Evolutionary conservation across 2,329 filamentous ascomycete genomes (phyloP), one percentile per base, ranked within the genome.

Genomic region (Amesomyces nigricolor): DNA sequence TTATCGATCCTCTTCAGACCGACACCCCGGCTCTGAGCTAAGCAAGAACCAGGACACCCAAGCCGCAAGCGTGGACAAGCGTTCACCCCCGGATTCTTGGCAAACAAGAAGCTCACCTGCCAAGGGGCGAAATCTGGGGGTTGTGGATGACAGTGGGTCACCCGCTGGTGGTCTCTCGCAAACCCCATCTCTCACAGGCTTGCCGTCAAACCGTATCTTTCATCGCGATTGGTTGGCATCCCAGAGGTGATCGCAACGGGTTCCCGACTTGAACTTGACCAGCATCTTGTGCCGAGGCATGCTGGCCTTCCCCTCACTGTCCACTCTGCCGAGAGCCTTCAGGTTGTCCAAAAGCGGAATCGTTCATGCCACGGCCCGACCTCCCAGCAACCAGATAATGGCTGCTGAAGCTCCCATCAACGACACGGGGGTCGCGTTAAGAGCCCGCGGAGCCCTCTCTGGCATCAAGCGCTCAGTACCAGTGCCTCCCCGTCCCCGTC

Each of bases 301-400:
- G 42, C 30, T 47, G 9, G 8, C 2, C 38, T 58, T 58, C 56
- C 56, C 56, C 56, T 58, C 56, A 54, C 37, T 49, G 30, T n/a
- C 45, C 49, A 19, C 40, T n/a, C 39, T 30, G 26, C 32, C 22
- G 42, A 45, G 10, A 19, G 45, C 46, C 37, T 29, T 22, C 40
- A 32, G 22, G 19, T 44, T 26, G 5, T 43, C 50, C 54, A 40
- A 52, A 52, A 38, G 22, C 38, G 47, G 54, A 52, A 47, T 48
- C 29, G 38, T 35, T 35, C 32, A 35, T 35, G 32, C 22, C 14
- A 17, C 26, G 32, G 37, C 32, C 9, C 17, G 10, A 19, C 8
- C 4, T 16, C 38, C 16, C 38, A 40, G 10, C 26, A 13, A 51
- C 48, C 29, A 37, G n/a, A 51, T 19, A 26, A 51, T 43, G 48